Evolutionary conservation across 371 early-diverging fungal species (phyloP), one percentile per base, ranked within the genome.

Genomic region (Rhizopus microsporus): DNA sequence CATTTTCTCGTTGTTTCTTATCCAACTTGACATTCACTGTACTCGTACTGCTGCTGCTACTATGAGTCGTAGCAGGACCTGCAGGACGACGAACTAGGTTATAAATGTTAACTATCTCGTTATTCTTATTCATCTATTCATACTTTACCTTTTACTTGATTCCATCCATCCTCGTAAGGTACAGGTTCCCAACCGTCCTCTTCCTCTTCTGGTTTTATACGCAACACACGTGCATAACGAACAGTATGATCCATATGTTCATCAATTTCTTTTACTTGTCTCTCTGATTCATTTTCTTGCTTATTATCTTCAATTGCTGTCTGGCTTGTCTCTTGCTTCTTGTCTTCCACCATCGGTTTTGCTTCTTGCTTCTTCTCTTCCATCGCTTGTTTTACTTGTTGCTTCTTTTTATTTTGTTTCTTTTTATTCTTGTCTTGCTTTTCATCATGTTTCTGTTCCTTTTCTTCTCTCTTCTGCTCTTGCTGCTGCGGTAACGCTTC

Each of bases 1-100:
- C 59, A 51, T 79, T 81, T 63, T 82, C 80, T 15, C 82, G 72
- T 49, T 85, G 85, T 45, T 78, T 81, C 52, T 79, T 85, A 51
- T 78, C 79, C 43, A 80, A 51, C 71, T 51, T 35, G 55, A 62
- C n/a, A 50, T 60, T 15, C 54, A 47, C 30, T 45, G 34, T 38
- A 23, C 38, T 37, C 3, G 29, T 6, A 16, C 12, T 52, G 29
- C 38, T 37, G 35, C 38, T 51, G 17, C 17, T 51, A 23, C 5
- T 51, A 10, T 15, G 34, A 29, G 0, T 39, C 23, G 13, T 39
- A 10, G 38, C 23, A 38, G 38, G 1, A 15, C 23, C n/a, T 34
- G 51, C 6, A 17, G 56, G 57, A 16, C 57, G 57, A 56, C 60
- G 65, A 44, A 13, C 60, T 60, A 56, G 3, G 35, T 35, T 34